Base-by-base conservation (phyloP, 2,329 filamentous ascomycete genomes). In the Ophiocordyceps camponoti-saundersi region DNA sequence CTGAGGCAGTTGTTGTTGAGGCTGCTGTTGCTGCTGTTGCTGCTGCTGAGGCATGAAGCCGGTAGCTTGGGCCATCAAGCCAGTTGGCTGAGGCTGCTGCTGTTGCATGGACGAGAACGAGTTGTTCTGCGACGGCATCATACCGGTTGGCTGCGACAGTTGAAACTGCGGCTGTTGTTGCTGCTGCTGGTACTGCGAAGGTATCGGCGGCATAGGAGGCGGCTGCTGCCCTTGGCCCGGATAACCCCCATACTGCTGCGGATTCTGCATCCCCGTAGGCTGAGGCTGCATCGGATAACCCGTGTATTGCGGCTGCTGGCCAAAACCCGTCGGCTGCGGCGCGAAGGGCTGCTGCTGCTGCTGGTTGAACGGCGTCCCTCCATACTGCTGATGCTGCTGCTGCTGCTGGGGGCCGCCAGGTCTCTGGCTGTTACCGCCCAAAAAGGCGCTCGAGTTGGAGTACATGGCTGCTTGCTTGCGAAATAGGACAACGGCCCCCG, bases 391-490 rank as follows among this genome's bases (percentile, higher is more conserved):
- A n/a, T 40, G 36, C 15, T 16, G 32, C 32, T 36, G 32, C 15
- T 39, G 36, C 23, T 26, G 26, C 26, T 29, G 26, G 8, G 26
- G 72, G 53, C 77, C 75, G 47, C 79, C 78, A 45, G 83, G 84
- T 50, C 80, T 83, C 62, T 82, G 77, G 70, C 73, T 82, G 61
- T 81, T 86, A 63, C 74, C 77, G 65, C 87, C 87, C 58, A 94
- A 68, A 65, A 82, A 95, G 53, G 85, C 81, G 70, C 85, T 93
- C 54, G 86, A 85, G 63, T 82, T 86, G 54, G 87, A 92, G 69
- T 86, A 96, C 90, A 95, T 95, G 66, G 59, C 51, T 40, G 36
- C 26, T 5, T 29, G 26, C 11, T 29, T 29, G 26, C 26, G 7
- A 29, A 10, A 29, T 53, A 23, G 12, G 42, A 49, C 45, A 44